phyloP scores from a whole-genome alignment of 1,284 basidiomycete species.

The Grifola frondosa region DNA sequence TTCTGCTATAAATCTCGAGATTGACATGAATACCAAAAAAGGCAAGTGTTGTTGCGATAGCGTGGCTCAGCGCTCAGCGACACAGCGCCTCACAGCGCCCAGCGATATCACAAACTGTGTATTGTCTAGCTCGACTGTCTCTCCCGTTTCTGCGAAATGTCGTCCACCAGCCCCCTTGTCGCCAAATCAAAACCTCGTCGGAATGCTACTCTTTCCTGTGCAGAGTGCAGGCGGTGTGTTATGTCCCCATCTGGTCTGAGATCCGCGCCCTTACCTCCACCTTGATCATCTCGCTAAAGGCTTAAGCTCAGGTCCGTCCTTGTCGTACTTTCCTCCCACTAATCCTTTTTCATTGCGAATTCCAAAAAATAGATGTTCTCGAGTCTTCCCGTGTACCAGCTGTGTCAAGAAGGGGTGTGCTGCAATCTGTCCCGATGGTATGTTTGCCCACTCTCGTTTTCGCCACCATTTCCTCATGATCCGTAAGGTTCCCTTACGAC shows the following conservation, averaged over 20 bases:
- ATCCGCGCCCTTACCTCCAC: slow-evolving; percentile 9
- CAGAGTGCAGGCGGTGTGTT: slow-evolving; percentile 25
- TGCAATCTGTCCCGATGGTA: slow-evolving; percentile 64
- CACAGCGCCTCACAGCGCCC: no score
- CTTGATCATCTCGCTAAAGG: slow-evolving; percentile 32
- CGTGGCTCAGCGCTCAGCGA: no score
- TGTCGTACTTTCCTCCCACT: slow-evolving; percentile 12
- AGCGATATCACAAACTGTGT: no score
- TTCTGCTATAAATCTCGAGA: no score
- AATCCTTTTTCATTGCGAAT: slow-evolving; percentile 10
- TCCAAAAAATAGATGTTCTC: slow-evolving; percentile 54
- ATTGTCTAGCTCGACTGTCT: no score
- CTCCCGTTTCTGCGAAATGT: no score
- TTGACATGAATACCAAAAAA: no score
- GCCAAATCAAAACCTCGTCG: slow-evolving; percentile 15
- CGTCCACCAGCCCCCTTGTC: slow-evolving; percentile 20
- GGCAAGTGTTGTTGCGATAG: no score
- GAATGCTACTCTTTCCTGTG: slow-evolving; percentile 26
- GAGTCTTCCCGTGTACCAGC: slow-evolving; percentile 64
- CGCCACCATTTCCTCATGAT: slow-evolving; percentile 9
- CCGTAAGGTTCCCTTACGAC: slow-evolving; percentile 61
- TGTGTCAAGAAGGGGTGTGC: slow-evolving; percentile 68
- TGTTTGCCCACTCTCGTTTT: slow-evolving; percentile 8
- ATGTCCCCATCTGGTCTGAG: slow-evolving; percentile 3
- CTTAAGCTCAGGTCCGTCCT: slow-evolving; percentile 60